Evolutionary conservation across 352 stramenopile genomes (phyloP).

Genomic region (Phytophthora megakarya): DNA sequence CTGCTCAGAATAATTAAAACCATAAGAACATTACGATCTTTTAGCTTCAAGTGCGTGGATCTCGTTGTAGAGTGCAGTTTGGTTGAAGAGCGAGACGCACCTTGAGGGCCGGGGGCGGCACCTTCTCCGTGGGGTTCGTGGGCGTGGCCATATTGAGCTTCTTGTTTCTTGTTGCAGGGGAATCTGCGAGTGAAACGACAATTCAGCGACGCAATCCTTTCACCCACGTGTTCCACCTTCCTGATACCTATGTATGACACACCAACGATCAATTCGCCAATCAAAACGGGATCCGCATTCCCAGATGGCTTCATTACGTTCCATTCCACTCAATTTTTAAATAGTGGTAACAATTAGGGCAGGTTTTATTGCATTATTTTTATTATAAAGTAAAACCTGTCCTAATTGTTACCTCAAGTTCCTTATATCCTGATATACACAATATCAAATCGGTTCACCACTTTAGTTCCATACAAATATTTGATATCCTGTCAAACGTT

Average conservation of each 20-base stretch:
- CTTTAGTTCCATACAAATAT: no score
- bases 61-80: neutral
- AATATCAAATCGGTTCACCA: no score
- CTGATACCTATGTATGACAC: slow-evolving; percentile 2
- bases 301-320: slow-evolving; percentile 2
- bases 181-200: slow-evolving; percentile 24
- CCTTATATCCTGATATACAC: no score
- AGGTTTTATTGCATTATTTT: no score
- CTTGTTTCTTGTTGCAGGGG: neutral
- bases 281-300: neutral
- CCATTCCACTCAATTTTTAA: no score
- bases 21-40: neutral
- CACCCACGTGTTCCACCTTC: slow-evolving; percentile 15
- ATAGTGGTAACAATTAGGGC: no score
- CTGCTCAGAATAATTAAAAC: slow-evolving; percentile 28
- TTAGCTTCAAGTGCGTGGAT: slow-evolving; percentile 6
- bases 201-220: slow-evolving; percentile 6
- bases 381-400: no score
- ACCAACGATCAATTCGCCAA: neutral
- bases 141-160: slow-evolving; percentile 44
- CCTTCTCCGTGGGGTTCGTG: slow-evolving; percentile 71
- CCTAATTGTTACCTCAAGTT: no score
- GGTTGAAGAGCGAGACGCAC: neutral
- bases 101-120: slow-evolving; percentile 52
- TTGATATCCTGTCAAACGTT: no score